phyloP scores from a whole-genome alignment of 2,329 filamentous ascomycete species.

The Beauveria medogensis region DNA sequence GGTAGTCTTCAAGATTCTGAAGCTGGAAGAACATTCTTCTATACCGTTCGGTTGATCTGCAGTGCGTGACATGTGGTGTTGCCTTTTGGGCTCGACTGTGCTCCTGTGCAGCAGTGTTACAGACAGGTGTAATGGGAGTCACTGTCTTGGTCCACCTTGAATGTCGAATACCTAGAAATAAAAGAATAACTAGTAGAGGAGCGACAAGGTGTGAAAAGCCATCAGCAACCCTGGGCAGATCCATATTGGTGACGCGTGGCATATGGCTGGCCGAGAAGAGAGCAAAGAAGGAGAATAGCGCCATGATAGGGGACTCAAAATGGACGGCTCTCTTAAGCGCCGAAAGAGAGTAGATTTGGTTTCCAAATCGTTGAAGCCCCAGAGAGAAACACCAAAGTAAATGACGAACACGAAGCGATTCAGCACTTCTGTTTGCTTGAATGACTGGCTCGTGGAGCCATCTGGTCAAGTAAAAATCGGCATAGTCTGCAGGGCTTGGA shows the following conservation, averaged over 20 bases:
- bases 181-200: background rate
- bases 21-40: slow-evolving; percentile 13
- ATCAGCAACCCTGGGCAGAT: background rate
- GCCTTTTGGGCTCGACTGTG: background rate
- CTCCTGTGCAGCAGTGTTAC: background rate
- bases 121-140: background rate
- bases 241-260: background rate
- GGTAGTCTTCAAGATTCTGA: slow-evolving; percentile 14
- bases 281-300: background rate
- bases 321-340: background rate
- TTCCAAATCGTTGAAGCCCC: background rate
- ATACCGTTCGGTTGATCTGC: background rate
- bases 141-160: background rate
- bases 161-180: background rate
- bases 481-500: too few relatives aligned
- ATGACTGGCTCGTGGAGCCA: background rate
- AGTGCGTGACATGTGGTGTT: background rate
- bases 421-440: background rate
- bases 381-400: background rate
- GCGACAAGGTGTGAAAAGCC: background rate
- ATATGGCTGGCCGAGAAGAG: background rate
- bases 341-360: background rate
- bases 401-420: background rate
- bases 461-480: background rate
- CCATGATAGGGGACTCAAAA: background rate